Evolutionary conservation across 2,329 filamentous ascomycete genomes (phyloP).

Genomic region (Aspergillus thermomutatus): DNA sequence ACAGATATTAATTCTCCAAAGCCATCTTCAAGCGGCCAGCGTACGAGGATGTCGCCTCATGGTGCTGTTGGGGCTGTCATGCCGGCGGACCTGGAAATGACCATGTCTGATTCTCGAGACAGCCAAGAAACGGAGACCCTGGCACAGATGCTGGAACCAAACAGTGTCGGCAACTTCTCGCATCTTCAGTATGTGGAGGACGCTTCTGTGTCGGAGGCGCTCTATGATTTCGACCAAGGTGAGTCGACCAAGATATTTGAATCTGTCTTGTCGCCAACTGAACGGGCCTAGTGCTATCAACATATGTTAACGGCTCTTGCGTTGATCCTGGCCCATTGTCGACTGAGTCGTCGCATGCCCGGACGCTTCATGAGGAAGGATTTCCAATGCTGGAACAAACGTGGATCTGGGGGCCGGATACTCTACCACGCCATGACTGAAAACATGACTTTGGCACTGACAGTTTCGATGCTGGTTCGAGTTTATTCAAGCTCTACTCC

Average conservation of each 20-base stretch:
- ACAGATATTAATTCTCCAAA: neutral
- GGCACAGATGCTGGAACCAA: no score
- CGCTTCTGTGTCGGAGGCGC: conserved; percentile 14
- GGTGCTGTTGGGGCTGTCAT: neutral
- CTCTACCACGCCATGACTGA: neutral
- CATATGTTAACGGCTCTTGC: neutral
- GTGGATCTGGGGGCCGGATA: conserved; percentile 23
- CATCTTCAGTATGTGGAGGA: conserved; percentile 13
- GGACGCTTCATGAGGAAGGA: conserved; percentile 4
- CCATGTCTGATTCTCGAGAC: neutral
- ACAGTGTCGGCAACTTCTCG: neutral
- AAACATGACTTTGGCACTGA: neutral
- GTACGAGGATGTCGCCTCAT: neutral
- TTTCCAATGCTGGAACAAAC: conserved; percentile 17
- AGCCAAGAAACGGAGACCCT: neutral
- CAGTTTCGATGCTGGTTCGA: neutral
- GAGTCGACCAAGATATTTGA: neutral
- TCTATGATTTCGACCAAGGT: conserved; percentile 22
- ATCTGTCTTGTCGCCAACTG: neutral
- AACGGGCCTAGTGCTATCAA: neutral
- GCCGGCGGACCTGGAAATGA: neutral
- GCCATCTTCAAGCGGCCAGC: neutral
- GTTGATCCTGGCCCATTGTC: neutral
- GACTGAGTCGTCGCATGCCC: neutral
- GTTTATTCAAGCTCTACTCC: neutral